Evolutionary conservation across 805 yeast species (phyloP).

Genomic region (Debaryomyces prosopidis): DNA sequence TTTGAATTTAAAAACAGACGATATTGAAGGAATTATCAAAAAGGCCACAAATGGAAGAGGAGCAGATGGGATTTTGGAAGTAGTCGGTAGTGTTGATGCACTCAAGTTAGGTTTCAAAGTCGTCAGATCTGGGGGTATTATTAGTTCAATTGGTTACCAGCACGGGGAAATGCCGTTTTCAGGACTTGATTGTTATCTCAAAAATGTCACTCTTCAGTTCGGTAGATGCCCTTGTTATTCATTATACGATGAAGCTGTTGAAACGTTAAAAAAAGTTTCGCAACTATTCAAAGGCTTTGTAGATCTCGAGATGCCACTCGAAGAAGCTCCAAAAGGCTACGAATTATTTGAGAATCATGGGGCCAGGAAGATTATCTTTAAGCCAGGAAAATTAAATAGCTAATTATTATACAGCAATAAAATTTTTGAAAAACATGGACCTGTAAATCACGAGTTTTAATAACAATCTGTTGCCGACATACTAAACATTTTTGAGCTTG

Average conservation of each 20-base stretch:
- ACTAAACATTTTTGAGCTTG: too few relatives aligned
- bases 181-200: constrained; percentile 2
- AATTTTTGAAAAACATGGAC: too few relatives aligned
- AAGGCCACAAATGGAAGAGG: constrained; percentile 1
- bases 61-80: constrained; percentile 2
- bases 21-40: constrained; percentile 1
- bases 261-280: not conserved
- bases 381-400: too few relatives aligned
- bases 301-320: not conserved
- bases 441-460: too few relatives aligned
- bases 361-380: constrained; percentile 2
- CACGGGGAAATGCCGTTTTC: not conserved
- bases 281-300: constrained; percentile 2
- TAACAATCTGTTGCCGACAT: too few relatives aligned
- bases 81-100: constrained; percentile 2
- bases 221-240: constrained; percentile 5
- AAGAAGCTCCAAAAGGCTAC: constrained; percentile 2
- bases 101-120: not conserved
- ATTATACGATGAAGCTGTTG: constrained; percentile 1
- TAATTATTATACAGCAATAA: too few relatives aligned
- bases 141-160: constrained; percentile 1
- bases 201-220: constrained; percentile 1
- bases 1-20: not conserved
- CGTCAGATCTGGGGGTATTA: constrained; percentile 1
- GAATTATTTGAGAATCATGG: constrained; percentile 1